Conservation (phyloP, 106 monocot species). For the Phalaenopsis equestris region DNA sequence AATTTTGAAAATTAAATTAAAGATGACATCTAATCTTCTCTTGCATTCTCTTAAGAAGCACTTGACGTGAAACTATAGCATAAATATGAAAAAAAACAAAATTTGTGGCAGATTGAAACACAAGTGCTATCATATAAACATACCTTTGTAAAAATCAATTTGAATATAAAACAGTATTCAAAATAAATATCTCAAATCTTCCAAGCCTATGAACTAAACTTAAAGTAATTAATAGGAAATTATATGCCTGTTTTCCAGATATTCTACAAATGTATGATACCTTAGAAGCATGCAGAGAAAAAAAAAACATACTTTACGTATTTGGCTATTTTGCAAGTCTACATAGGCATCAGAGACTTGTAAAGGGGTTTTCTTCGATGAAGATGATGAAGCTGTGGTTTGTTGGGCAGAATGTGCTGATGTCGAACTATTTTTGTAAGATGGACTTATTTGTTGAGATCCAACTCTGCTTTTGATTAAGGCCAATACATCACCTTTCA, state of each 20-base stretch:
- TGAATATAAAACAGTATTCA: neutral
- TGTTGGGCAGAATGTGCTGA: constrained; percentile 16
- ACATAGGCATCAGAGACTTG: constrained; percentile 28
- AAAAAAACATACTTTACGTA: constrained; percentile 58
- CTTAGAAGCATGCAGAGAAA: neutral
- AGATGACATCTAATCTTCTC: neutral
- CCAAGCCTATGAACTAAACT: neutral
- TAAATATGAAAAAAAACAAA: neutral
- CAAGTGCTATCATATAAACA: neutral
- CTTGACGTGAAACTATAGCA: neutral
- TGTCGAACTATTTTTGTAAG: constrained; percentile 21
- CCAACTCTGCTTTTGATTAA: constrained; percentile 42
- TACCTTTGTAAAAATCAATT: neutral
- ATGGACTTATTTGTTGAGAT: constrained; percentile 24
- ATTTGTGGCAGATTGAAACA: neutral
- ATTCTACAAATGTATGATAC: neutral
- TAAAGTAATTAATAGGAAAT: neutral
- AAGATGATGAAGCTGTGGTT: constrained; percentile 8
- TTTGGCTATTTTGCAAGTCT: constrained; percentile 83
- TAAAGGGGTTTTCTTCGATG: constrained; percentile 8
- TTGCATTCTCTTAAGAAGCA: neutral
- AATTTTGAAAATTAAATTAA: neutral
- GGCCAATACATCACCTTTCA: constrained; percentile 84
- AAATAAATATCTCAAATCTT: neutral
- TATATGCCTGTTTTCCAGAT: neutral